Evolutionary conservation across 2,329 filamentous ascomycete species (phyloP).

Genomic region (Colletotrichum nymphaeae): DNA sequence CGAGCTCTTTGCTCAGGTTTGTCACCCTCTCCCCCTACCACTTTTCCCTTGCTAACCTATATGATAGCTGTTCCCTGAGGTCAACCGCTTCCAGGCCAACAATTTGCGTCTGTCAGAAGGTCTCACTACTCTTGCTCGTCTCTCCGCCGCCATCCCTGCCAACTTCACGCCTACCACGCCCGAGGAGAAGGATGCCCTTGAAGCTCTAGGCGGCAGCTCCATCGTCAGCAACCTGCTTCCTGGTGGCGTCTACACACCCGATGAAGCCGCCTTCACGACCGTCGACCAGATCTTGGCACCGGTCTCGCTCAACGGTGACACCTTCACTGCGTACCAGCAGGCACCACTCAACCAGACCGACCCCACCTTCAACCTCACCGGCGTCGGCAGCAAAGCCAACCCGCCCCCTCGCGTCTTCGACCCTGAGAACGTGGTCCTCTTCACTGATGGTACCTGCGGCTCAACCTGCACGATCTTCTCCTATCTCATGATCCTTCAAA

Average conservation of each 20-base stretch:
- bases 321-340: slow-evolving; percentile 60
- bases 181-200: slow-evolving; percentile 53
- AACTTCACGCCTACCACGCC: slow-evolving; percentile 45
- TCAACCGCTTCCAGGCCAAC: slow-evolving; percentile 59
- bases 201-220: slow-evolving; percentile 57
- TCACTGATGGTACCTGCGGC: slow-evolving; percentile 66
- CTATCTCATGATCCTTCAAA: slow-evolving; percentile 63
- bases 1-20: slow-evolving; percentile 66
- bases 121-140: slow-evolving; percentile 56
- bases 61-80: slow-evolving; percentile 59
- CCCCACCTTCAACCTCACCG: slow-evolving; percentile 53
- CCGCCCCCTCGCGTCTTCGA: slow-evolving; percentile 59
- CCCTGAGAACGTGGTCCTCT: slow-evolving; percentile 63
- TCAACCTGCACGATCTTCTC: slow-evolving; percentile 67
- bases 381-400: slow-evolving; percentile 52
- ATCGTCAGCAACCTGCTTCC: slow-evolving; percentile 57
- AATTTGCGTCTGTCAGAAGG: slow-evolving; percentile 62
- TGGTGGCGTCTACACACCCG: slow-evolving; percentile 60
- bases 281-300: slow-evolving; percentile 47
- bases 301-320: slow-evolving; percentile 54
- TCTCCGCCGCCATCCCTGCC: slow-evolving; percentile 42
- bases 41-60: not conserved
- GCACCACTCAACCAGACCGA: slow-evolving; percentile 50
- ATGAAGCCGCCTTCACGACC: slow-evolving; percentile 43
- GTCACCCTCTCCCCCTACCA: slow-evolving; percentile 49